Percentiles rank a stretch among this genome's conserved stretches.
These are phyloP conservation scores for Arthroderma sp. DNA, from an alignment of 2,329 filamentous ascomycete genomes.

Conservation along the genomic window DNA sequence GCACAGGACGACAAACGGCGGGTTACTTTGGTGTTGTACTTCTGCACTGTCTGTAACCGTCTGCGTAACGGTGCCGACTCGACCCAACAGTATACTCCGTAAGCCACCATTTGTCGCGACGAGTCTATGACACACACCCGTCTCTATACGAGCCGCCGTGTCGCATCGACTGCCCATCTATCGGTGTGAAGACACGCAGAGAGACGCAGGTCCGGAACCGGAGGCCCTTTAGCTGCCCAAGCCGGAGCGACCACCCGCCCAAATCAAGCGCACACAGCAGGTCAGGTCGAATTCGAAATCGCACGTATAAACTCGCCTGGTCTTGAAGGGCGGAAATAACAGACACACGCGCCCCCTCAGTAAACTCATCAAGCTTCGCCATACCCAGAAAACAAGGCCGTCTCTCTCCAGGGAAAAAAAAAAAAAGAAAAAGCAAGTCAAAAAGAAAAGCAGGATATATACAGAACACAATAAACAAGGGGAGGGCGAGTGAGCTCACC, in stretches of 20 bases:
- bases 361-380: background rate
- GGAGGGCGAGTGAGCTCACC: background rate
- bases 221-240: background rate
- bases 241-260: background rate
- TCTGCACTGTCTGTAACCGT: background rate
- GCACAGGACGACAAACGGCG: background rate
- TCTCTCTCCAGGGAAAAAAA: background rate
- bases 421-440: background rate
- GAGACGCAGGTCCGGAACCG: slow-evolving; percentile 1
- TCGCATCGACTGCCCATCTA: too few species aligned
- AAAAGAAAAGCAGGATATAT: background rate
- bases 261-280: background rate
- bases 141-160: slow-evolving; percentile 2
- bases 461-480: background rate
- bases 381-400: background rate
- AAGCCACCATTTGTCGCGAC: background rate
- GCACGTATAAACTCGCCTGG: background rate
- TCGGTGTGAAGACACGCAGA: background rate
- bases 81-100: background rate
- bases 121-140: background rate
- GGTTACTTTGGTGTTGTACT: background rate
- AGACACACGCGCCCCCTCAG: too few species aligned
- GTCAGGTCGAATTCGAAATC: background rate
- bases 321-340: too few species aligned
- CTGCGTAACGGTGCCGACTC: background rate